Evolutionary conservation across 2,329 filamentous ascomycete species (phyloP).

Genomic region (Rugonectria rugulosa): DNA sequence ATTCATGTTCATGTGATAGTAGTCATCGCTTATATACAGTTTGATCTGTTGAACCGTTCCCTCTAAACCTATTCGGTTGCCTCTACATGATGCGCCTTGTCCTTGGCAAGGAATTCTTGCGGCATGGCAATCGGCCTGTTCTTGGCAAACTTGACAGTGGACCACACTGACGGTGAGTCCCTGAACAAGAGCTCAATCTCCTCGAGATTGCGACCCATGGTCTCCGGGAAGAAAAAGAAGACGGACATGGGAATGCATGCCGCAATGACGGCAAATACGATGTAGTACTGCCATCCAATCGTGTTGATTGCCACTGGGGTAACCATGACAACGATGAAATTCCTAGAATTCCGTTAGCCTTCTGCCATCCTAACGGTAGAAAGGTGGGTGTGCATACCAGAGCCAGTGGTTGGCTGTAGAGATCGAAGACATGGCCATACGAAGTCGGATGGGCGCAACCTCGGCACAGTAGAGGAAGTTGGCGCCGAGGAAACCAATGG

Average conservation of each 20-base stretch:
- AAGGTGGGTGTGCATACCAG: conserved; percentile 22
- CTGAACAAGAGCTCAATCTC: conserved; percentile 53
- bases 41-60: too few species aligned
- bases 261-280: conserved; percentile 53
- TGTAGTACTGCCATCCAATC: conserved; percentile 57
- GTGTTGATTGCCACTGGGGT: conserved; percentile 69
- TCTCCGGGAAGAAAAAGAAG: conserved; percentile 47
- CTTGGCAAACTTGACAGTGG: conserved; percentile 48
- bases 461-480: conserved; percentile 66
- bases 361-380: not conserved
- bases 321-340: conserved; percentile 62
- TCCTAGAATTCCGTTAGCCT: conserved; percentile 27
- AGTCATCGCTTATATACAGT: too few species aligned
- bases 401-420: conserved; percentile 52
- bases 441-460: conserved; percentile 55
- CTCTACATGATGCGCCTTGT: conserved; percentile 36
- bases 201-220: conserved; percentile 59
- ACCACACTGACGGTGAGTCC: conserved; percentile 47
- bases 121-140: conserved; percentile 42
- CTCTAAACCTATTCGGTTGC: not conserved
- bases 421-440: conserved; percentile 56
- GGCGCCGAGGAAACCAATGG: conserved; percentile 68
- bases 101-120: conserved; percentile 39
- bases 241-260: conserved; percentile 52
- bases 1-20: too few species aligned